phyloP scores from a whole-genome alignment of 2,329 filamentous ascomycete species.

The Nakataea oryzae region DNA sequence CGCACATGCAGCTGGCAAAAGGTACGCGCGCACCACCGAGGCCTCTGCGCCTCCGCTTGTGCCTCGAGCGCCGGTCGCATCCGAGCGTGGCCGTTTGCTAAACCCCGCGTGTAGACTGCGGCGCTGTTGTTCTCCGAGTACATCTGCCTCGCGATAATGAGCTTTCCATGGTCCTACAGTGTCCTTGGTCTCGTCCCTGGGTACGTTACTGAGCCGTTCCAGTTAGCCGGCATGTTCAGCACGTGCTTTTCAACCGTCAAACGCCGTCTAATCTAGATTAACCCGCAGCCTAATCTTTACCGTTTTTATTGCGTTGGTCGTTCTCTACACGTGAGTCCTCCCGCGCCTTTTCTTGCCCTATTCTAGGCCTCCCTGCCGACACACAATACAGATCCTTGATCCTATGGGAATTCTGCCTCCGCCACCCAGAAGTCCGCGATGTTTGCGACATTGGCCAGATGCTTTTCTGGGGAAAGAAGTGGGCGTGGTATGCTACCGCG shows the following conservation, averaged over 20 bases:
- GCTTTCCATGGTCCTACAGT: slow-evolving; percentile 88
- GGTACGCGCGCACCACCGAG: slow-evolving; percentile 27
- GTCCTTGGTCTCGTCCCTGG: slow-evolving; percentile 79
- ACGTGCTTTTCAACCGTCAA: too few relatives aligned
- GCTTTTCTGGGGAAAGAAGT: slow-evolving; percentile 77
- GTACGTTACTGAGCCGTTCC: slow-evolving; percentile 11
- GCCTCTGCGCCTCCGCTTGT: neutral
- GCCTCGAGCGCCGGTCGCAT: neutral
- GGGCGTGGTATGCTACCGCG: slow-evolving; percentile 59
- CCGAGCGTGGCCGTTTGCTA: neutral
- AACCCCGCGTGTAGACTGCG: slow-evolving; percentile 50
- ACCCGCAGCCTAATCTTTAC: slow-evolving; percentile 59
- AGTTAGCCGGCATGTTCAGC: too few relatives aligned
- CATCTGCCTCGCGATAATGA: slow-evolving; percentile 89
- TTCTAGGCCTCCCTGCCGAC: neutral
- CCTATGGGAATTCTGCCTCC: slow-evolving; percentile 76
- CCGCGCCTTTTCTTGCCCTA: slow-evolving; percentile 19
- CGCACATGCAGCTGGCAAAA: slow-evolving; percentile 92
- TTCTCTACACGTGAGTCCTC: slow-evolving; percentile 71
- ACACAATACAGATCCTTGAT: slow-evolving; percentile 17
- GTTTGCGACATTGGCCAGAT: slow-evolving; percentile 94
- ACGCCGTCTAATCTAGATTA: neutral
- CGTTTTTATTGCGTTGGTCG: slow-evolving; percentile 62
- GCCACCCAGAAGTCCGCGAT: slow-evolving; percentile 84
- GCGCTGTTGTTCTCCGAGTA: slow-evolving; percentile 89